phyloP scores from a whole-genome alignment of 139 green algal species.

The Chlamydomonas sphaeroides region DNA sequence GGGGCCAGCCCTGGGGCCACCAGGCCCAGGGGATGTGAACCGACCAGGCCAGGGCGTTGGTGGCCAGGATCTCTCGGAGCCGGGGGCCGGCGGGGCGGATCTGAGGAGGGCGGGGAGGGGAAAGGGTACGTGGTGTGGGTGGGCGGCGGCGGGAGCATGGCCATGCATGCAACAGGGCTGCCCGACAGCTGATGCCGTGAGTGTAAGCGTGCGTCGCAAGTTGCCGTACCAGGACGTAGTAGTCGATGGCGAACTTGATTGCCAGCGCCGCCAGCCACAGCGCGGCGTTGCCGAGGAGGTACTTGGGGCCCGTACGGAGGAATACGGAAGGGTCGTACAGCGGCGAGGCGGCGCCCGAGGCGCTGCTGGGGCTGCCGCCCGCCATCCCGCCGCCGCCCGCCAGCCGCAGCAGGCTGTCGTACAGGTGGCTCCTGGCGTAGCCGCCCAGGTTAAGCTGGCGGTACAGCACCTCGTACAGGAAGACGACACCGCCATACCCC shows the following conservation, averaged over 20 bases:
- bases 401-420: background rate
- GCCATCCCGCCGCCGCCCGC: background rate
- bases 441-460: slow-evolving; percentile 19
- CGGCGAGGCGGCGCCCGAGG: background rate
- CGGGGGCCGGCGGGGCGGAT: slow-evolving; percentile 1
- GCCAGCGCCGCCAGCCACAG: slow-evolving; percentile 71
- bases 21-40: background rate
- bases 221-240: slow-evolving; percentile 50
- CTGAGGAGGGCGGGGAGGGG: no score
- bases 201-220: no score
- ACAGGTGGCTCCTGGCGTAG: background rate
- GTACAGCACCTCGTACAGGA: slow-evolving; percentile 26
- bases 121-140: no score
- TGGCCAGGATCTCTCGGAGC: background rate
- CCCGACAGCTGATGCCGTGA: no score
- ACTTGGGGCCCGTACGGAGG: slow-evolving; percentile 16
- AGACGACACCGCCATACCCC: background rate
- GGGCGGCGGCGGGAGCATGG: no score
- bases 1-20: slow-evolving; percentile 11
- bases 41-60: background rate
- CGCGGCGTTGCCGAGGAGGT: slow-evolving; percentile 50
- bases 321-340: background rate
- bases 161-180: no score
- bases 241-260: slow-evolving; percentile 74
- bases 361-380: background rate